Base-by-base conservation (phyloP, 805 yeast species). In the Schwanniomyces occidentalis region DNA sequence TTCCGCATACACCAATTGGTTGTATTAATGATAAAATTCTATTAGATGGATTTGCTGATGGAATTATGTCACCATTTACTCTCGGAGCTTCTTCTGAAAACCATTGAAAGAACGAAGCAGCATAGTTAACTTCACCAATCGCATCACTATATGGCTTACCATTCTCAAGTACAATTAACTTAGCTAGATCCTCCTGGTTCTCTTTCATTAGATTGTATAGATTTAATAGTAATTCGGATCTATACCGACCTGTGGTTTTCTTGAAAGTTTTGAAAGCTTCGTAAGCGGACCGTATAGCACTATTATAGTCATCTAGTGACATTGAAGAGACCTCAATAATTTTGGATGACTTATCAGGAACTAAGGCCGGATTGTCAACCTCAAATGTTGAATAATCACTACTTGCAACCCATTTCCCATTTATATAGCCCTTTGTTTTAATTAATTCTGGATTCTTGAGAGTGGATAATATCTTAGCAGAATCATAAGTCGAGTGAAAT, bases 71-170 rank as follows among this genome's bases (percentile, higher is more conserved):
- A n/a, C 91, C 93, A 35, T 76, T 64, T 17, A 75, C 58, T 47
- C 88, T 72, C 24, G 88, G 85, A 6, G 91, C 91, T 46, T 80
- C 85, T 56, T 84, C 93, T 20, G 95, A 71, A 54, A 80, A 90
- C 96, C 97, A 90, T 53, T 87, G 89, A 56, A 86, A 84, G 59
- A 84, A 89, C 5, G 85, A 75, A 1, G 87, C 82, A 7, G 84
- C 81, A 46, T 80, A 79, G 32, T 51, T 56, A 18, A 84, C 71
- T 54, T 85, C 93, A 4, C 89, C 90, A 32, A 62, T 53, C n/a
- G 91, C 81, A 53, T 85, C 93, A 1, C 77, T 71, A 9, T 71
- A 58, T 1, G 90, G 75, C 58, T 85, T 85, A 22, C 95, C 95
- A 53, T 85, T 85, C 52, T 85, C 95, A 42, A 76, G 58, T 10